A percentile compares a stretch with the other conserved stretches of the same genome.
Conservation (phyloP, 1,284 basidiomycete genomes). For the Takashimella koratensis region DNA sequence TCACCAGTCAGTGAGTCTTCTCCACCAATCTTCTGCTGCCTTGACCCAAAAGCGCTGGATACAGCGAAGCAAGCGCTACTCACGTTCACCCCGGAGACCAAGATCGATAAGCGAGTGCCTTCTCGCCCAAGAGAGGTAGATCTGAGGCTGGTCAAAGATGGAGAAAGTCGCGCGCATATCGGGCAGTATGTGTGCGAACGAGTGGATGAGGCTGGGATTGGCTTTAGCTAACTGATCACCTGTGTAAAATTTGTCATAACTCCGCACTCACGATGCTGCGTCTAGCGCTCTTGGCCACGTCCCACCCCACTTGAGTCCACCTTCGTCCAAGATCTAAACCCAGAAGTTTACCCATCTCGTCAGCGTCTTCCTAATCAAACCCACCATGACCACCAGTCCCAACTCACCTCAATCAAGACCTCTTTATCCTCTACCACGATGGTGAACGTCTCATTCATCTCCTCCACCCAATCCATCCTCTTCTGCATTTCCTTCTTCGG, state of each 20-base stretch:
- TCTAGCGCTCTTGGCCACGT: slow-evolving; percentile 36
- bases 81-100: slow-evolving; percentile 48
- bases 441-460: slow-evolving; percentile 42
- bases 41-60: no score
- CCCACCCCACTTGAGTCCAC: slow-evolving; percentile 41
- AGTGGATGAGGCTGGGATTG: slow-evolving; percentile 32
- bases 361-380: no score
- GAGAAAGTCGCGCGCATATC: slow-evolving; percentile 50
- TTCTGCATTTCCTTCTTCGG: slow-evolving; percentile 65
- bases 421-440: slow-evolving; percentile 33
- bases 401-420: slow-evolving; percentile 33
- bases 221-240: no score
- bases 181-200: slow-evolving; percentile 45
- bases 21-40: no score
- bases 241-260: neutral
- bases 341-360: no score
- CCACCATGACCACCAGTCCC: no score
- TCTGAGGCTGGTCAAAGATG: slow-evolving; percentile 52
- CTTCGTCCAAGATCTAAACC: slow-evolving; percentile 33
- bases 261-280: slow-evolving; percentile 25
- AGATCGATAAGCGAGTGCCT: slow-evolving; percentile 47
- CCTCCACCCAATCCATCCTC: slow-evolving; percentile 57
- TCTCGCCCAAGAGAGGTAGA: slow-evolving; percentile 50
- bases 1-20: no score
- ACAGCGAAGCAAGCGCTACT: no score